Evolutionary conservation across 2,329 filamentous ascomycete species (phyloP).

Genomic region (Microsporum audouinii): DNA sequence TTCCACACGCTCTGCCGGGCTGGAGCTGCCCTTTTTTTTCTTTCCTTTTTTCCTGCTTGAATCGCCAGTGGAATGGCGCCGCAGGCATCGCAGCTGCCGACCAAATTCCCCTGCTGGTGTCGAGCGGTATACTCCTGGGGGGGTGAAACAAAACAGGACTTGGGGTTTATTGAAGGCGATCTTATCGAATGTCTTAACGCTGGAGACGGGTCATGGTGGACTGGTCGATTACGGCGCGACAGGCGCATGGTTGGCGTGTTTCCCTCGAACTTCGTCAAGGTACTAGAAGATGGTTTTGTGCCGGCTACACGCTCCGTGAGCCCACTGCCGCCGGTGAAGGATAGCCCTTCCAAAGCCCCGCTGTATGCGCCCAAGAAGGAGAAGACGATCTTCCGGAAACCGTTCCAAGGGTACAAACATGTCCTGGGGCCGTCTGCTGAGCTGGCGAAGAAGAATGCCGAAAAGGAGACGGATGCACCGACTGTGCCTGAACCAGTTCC

Average conservation of each 20-base stretch:
- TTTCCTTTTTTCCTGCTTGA: background rate
- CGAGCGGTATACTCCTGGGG: constrained; percentile 88
- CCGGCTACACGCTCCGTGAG: constrained; percentile 46
- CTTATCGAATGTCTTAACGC: constrained; percentile 97
- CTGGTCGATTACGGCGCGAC: constrained; percentile 79
- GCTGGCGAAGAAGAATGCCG: constrained; percentile 27
- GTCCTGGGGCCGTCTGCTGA: constrained; percentile 32
- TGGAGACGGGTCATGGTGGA: constrained; percentile 98
- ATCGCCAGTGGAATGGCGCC: constrained; percentile 32
- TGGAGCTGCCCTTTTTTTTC: background rate
- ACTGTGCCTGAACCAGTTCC: background rate
- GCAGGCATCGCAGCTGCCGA: constrained; percentile 48
- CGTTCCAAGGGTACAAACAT: constrained; percentile 52
- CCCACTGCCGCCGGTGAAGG: constrained; percentile 38
- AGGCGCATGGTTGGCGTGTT: constrained; percentile 84
- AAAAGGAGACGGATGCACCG: constrained; percentile 7
- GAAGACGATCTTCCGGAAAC: constrained; percentile 51
- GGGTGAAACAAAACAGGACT: constrained; percentile 86
- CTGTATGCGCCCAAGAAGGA: constrained; percentile 46
- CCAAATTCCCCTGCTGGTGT: constrained; percentile 81
- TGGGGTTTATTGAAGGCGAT: constrained; percentile 95
- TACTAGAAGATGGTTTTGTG: constrained; percentile 74
- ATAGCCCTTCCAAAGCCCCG: constrained; percentile 25
- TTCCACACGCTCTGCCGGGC: background rate
- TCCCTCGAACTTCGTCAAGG: constrained; percentile 92